These are phyloP conservation scores for Stagonosporopsis rhizophila DNA, from an alignment of 2,329 filamentous ascomycete genomes.

Conservation along the genomic window DNA sequence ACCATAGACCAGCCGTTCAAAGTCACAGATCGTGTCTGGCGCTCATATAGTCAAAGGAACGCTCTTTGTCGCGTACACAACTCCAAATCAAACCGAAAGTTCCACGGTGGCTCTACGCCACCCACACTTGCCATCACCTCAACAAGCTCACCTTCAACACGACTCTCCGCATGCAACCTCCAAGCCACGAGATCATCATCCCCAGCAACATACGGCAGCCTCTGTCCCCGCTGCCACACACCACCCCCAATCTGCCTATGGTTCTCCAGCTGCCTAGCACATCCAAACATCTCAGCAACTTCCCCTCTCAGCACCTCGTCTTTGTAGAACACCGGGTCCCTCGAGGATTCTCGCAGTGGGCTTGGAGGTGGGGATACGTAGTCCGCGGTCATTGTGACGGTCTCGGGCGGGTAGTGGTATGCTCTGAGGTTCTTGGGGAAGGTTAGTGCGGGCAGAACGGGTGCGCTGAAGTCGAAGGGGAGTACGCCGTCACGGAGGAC, in stretches of 20 bases:
- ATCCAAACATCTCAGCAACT: conserved; percentile 17
- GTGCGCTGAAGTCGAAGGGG: conserved; percentile 54
- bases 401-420: conserved; percentile 4
- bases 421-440: conserved; percentile 6
- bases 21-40: too few relatives aligned
- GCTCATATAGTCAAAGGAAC: neutral
- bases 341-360: neutral
- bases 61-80: neutral
- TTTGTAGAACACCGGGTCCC: conserved; percentile 70
- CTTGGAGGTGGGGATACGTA: conserved; percentile 45
- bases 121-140: neutral
- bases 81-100: conserved; percentile 2
- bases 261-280: conserved; percentile 83
- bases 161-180: neutral
- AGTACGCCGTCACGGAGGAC: neutral
- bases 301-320: conserved; percentile 13
- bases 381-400: neutral
- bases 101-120: conserved; percentile 7
- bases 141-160: neutral
- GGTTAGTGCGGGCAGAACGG: conserved; percentile 44
- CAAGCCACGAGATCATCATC: conserved; percentile 23
- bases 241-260: conserved; percentile 40
- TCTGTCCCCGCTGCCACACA: conserved; percentile 58
- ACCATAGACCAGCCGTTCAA: neutral
- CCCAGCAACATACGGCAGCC: conserved; percentile 13